Evolutionary conservation across 257 asterid species (phyloP).

Genomic region (Oldenlandia corymbosa): DNA sequence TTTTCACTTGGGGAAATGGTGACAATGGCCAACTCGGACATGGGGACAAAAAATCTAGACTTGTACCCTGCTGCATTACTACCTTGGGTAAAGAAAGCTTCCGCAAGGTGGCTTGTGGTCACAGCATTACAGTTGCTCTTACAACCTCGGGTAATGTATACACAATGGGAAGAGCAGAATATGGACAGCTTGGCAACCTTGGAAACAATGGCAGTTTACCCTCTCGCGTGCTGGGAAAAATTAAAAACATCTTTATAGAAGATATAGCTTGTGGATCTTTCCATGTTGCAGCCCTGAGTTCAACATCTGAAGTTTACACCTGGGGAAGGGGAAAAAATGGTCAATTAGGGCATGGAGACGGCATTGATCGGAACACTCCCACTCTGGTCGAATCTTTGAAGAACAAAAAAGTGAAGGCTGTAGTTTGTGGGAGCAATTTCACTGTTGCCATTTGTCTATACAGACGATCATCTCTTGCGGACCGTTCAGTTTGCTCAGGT

Average conservation of each 20-base stretch:
- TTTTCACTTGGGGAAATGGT: slow-evolving; percentile 83
- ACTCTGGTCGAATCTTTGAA: slow-evolving; percentile 51
- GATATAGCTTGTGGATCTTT: slow-evolving; percentile 69
- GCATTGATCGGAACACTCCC: slow-evolving; percentile 42
- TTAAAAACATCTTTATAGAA: slow-evolving; percentile 34
- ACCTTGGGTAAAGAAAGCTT: slow-evolving; percentile 32
- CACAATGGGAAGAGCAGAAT: slow-evolving; percentile 47
- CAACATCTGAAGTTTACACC: slow-evolving; percentile 56
- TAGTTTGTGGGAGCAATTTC: slow-evolving; percentile 55
- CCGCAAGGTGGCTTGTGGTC: slow-evolving; percentile 66
- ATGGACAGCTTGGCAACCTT: slow-evolving; percentile 39
- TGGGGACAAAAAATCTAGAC: slow-evolving; percentile 39
- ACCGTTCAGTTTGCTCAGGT: slow-evolving; percentile 51
- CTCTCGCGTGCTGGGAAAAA: slow-evolving; percentile 36
- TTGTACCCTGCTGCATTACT: slow-evolving; percentile 35
- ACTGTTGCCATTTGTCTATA: slow-evolving; percentile 60
- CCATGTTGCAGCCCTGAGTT: slow-evolving; percentile 58
- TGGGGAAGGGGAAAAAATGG: slow-evolving; percentile 76
- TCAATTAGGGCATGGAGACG: slow-evolving; percentile 71
- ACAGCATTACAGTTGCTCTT: slow-evolving; percentile 58
- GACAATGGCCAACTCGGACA: slow-evolving; percentile 76
- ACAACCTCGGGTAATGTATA: slow-evolving; percentile 56
- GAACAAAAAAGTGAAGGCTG: slow-evolving; percentile 47
- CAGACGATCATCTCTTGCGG: slow-evolving; percentile 29
- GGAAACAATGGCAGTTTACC: slow-evolving; percentile 32